phyloP scores from a whole-genome alignment of 108 stramenopile genomes.

The Conticribra guillardii region DNA sequence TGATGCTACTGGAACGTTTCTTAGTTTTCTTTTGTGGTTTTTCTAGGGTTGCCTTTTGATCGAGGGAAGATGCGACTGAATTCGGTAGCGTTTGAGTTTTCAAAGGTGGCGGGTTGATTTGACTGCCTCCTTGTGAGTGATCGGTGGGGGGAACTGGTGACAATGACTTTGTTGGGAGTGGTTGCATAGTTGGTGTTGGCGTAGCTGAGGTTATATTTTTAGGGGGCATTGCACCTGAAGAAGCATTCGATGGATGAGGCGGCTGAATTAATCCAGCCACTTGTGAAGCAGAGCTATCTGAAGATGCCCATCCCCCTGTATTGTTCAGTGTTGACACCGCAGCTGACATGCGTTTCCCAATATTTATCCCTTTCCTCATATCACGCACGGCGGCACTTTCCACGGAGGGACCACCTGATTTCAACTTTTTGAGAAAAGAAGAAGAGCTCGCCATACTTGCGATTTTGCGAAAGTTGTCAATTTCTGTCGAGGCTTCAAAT shows the following conservation, averaged over 20 bases:
- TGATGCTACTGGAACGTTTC: background rate
- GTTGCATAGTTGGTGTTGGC: too few relatives aligned
- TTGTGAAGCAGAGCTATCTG: slow-evolving; percentile 19
- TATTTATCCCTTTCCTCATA: slow-evolving; percentile 60
- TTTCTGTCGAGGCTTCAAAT: slow-evolving; percentile 8
- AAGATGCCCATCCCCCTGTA: slow-evolving; percentile 18
- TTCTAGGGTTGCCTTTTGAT: background rate
- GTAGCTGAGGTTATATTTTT: too few relatives aligned
- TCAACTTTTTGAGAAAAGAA: slow-evolving; percentile 6
- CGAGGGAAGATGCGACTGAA: too few relatives aligned
- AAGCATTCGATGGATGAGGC: background rate
- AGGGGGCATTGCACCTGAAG: background rate
- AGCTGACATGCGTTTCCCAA: slow-evolving; percentile 79
- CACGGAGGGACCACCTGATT: background rate
- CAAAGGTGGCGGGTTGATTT: too few relatives aligned
- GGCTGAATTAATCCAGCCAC: background rate
- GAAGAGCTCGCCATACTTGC: slow-evolving; percentile 7
- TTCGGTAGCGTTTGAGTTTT: too few relatives aligned
- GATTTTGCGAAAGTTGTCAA: slow-evolving; percentile 18
- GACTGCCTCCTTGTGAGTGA: too few relatives aligned
- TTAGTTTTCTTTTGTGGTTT: background rate
- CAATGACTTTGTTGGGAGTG: too few relatives aligned
- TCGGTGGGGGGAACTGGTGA: too few relatives aligned
- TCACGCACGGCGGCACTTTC: slow-evolving; percentile 21
- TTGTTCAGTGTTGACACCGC: slow-evolving; percentile 61